Evolutionary conservation across 306 rosid species (phyloP).

Genomic region (Carpinus fangiana): DNA sequence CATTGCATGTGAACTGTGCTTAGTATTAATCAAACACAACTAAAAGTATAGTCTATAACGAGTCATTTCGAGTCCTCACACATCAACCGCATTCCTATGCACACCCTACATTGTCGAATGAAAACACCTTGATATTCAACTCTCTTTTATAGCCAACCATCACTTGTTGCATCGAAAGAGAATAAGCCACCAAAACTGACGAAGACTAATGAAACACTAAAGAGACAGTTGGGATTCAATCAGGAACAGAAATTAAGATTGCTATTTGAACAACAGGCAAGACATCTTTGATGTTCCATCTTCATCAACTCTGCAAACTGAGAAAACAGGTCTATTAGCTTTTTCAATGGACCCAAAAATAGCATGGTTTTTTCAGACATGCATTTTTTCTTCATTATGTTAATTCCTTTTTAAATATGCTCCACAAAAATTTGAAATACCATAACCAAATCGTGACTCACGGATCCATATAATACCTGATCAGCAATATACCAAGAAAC

Average conservation of each 20-base stretch:
- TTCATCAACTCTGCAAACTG: neutral
- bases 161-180: neutral
- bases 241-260: neutral
- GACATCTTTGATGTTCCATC: neutral
- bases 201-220: neutral
- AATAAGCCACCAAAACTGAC: too few species aligned
- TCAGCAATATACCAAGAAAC: too few species aligned
- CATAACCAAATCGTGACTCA: neutral
- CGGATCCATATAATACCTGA: too few species aligned
- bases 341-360: neutral
- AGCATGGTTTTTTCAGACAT: neutral
- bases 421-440: neutral
- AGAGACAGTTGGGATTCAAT: neutral
- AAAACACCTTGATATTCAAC: neutral
- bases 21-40: neutral
- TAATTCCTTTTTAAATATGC: neutral
- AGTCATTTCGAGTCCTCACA: neutral
- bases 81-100: neutral
- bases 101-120: neutral
- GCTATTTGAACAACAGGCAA: neutral
- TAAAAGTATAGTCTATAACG: neutral
- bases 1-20: too few species aligned
- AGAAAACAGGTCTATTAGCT: neutral
- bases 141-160: neutral
- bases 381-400: neutral